Evolutionary conservation across 371 early-diverging fungal genomes (phyloP).

Genomic region (Mortierella sp.): DNA sequence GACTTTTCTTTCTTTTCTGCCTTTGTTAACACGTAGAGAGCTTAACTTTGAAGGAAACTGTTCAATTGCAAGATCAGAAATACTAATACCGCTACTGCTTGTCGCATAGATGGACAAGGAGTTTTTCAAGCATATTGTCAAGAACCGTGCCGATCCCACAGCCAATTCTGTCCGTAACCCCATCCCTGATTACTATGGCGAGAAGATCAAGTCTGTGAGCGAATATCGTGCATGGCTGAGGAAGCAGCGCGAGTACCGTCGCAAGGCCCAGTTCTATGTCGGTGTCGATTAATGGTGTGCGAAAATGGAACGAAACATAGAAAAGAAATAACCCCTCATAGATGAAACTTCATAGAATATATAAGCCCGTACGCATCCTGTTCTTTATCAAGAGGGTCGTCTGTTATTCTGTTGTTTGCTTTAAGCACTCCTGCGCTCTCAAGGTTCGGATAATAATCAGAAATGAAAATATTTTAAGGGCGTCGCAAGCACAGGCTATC

Average conservation of each 20-base stretch:
- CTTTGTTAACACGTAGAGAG: not conserved
- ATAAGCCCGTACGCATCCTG: no score
- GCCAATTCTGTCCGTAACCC: constrained; percentile 82
- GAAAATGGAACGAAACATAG: not conserved
- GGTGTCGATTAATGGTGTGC: constrained; percentile 57
- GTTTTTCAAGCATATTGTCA: constrained; percentile 84
- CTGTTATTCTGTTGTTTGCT: no score
- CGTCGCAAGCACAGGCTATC: no score
- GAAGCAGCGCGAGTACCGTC: constrained; percentile 86
- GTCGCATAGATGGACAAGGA: constrained; percentile 70
- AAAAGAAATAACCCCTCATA: not conserved
- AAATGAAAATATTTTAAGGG: no score
- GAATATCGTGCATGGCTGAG: constrained; percentile 91
- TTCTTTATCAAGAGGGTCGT: no score
- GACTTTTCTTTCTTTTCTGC: not conserved
- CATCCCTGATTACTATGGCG: constrained; percentile 94
- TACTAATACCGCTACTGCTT: no score
- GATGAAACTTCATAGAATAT: no score
- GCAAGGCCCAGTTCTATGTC: constrained; percentile 75
- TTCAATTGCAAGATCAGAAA: no score
- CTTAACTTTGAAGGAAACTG: not conserved
- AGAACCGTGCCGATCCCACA: constrained; percentile 83
- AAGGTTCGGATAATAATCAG: no score
- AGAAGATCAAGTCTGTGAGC: constrained; percentile 84
- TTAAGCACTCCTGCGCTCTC: no score